phyloP scores from a whole-genome alignment of 768 basidiomycete species.

The Rhodotorula graminis region DNA sequence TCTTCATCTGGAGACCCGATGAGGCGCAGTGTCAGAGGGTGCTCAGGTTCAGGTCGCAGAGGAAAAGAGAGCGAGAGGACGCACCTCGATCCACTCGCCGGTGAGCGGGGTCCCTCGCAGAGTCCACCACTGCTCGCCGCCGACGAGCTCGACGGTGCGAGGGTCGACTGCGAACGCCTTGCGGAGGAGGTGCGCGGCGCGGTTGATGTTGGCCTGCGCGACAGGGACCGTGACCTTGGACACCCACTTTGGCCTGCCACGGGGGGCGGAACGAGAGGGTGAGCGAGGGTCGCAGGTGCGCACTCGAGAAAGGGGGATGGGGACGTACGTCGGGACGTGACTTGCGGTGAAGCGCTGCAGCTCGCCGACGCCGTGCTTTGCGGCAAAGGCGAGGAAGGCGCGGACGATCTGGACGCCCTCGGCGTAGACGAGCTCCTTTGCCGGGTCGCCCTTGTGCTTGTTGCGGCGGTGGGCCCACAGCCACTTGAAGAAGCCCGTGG shows the following conservation, averaged over 20 bases:
- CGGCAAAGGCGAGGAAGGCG: constrained; percentile 46
- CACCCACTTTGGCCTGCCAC: constrained; percentile 46
- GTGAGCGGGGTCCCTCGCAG: constrained; percentile 45
- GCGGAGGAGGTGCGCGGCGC: constrained; percentile 43
- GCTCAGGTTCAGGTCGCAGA: too few species aligned
- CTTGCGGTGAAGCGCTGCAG: constrained; percentile 46
- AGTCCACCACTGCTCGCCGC: constrained; percentile 47
- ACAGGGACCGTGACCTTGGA: constrained; percentile 42
- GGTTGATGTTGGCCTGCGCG: constrained; percentile 41
- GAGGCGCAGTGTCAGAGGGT: too few species aligned
- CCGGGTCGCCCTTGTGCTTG: constrained; percentile 38
- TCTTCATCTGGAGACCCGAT: constrained; percentile 50
- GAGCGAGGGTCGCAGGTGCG: too few species aligned
- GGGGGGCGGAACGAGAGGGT: too few species aligned
- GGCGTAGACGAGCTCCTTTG: constrained; percentile 45
- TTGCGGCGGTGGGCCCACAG: constrained; percentile 40
- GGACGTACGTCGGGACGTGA: constrained; percentile 20
- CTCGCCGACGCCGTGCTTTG: constrained; percentile 47
- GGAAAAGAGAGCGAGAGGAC: background rate
- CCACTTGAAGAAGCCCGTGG: constrained; percentile 45
- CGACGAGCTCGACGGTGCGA: constrained; percentile 43
- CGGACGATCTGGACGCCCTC: constrained; percentile 47
- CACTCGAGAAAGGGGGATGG: too few species aligned
- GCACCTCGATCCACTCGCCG: constrained; percentile 49
- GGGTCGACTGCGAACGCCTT: constrained; percentile 45